Percentiles rank a stretch among this genome's conserved stretches.
These are phyloP conservation scores for Daldinia vernicosa DNA, from an alignment of 495 filamentous ascomycete genomes.

Conservation along the genomic window DNA sequence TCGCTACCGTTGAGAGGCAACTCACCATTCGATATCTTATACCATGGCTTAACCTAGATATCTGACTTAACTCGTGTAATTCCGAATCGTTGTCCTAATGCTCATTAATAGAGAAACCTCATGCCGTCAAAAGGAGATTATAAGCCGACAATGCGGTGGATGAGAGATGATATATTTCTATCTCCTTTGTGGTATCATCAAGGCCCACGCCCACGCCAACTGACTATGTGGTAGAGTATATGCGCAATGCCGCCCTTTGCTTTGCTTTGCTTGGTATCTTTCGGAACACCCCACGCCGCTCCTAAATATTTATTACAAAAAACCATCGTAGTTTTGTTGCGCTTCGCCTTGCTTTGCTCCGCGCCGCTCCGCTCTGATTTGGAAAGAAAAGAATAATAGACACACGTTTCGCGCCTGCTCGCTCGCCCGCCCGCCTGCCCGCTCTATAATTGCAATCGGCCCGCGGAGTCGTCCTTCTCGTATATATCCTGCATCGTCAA, in stretches of 20 bases:
- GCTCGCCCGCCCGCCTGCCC: not conserved
- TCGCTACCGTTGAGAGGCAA: not conserved
- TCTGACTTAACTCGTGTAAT: not conserved
- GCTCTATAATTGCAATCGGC: conserved; percentile 39
- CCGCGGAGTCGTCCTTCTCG: conserved; percentile 39
- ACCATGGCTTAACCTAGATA: not conserved
- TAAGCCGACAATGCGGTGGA: not conserved
- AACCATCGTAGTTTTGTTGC: conserved; percentile 24
- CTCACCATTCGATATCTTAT: not conserved
- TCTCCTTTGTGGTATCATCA: conserved; percentile 39
- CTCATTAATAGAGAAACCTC: not conserved
- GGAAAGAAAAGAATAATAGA: conserved; percentile 19
- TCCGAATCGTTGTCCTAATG: not conserved
- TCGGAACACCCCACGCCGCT: conserved; percentile 14
- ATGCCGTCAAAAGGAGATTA: no score
- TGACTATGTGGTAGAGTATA: conserved; percentile 21
- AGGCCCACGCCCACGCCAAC: conserved; percentile 19
- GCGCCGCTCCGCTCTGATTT: not conserved
- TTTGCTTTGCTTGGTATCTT: conserved; percentile 37
- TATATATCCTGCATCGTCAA: conserved; percentile 43
- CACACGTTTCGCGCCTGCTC: not conserved
- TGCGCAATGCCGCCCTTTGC: conserved; percentile 25
- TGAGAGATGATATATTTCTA: conserved; percentile 29
- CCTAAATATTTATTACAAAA: conserved; percentile 40
- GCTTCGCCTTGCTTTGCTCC: not conserved